Evolutionary conservation across 2,329 filamentous ascomycete genomes (phyloP), one percentile per base, ranked within the genome.

Genomic region (Ophiostoma perfectum): DNA sequence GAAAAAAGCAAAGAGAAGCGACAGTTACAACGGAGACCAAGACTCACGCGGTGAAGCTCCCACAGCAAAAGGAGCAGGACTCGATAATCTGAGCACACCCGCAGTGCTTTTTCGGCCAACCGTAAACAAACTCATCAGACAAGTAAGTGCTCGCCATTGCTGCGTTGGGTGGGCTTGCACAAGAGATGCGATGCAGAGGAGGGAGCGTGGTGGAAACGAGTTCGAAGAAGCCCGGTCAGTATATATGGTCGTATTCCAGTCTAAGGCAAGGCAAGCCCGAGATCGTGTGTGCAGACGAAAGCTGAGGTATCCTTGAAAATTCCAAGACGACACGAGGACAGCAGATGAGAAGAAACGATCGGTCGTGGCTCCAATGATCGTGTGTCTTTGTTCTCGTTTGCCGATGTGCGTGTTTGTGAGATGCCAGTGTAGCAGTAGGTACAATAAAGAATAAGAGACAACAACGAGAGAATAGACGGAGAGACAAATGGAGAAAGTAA

Each of bases 1-100:
- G 42, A 12, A 44, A 41, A 41, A 42, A 7, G 27, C 27, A 27
- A 27, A 27, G 27, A 27, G 27, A 1, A 27, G 27, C 27, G 27
- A 27, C 27, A 27, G 27, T 2, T 27, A 2, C 27, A 27, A 2
- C 27, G 27, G 27, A 27, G 2, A 27, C 27, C 27, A 27, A 27
- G 9, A 69, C 71, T 52, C 39, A 72, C 71, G 66, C 69, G 5
- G 64, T 63, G 12, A 68, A 72, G 67, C 71, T 72, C 12, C 71
- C 71, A 14, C 69, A 69, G 67, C 71, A 72, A 60, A 70, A 58
- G 1, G 65, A 41, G 62, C 71, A 72, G 0, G 62, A 64, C 14
- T 70, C 70, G 42, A 72, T 72, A 9, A 72, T 45, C 47, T 69
- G 70, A 1, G 64, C 14, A 9, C 71, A 72, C 3, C 71, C 71